Evolutionary conservation across 164 flowering plant genomes (phyloP).

Genomic region (Saururus chinensis): DNA sequence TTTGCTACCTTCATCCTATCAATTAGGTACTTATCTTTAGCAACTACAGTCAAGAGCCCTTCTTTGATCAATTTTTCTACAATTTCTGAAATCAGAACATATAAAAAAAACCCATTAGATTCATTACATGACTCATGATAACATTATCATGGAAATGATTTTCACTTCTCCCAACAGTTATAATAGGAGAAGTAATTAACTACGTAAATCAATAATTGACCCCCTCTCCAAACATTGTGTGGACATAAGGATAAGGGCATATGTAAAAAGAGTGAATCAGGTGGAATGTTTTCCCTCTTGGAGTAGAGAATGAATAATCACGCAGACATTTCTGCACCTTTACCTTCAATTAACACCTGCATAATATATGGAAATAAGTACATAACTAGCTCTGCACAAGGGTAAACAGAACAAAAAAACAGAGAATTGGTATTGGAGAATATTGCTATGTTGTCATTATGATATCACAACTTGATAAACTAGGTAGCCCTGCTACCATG

Average conservation of each 20-base stretch:
- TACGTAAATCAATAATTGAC: too few relatives aligned
- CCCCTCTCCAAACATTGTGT: background rate
- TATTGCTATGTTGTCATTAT: too few relatives aligned
- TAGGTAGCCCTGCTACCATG: too few relatives aligned
- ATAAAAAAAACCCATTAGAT: background rate
- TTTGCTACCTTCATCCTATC: slow-evolving; percentile 39
- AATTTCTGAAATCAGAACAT: slow-evolving; percentile 39
- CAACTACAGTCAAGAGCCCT: slow-evolving; percentile 45
- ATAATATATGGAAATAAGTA: slow-evolving; percentile 3
- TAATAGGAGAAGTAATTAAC: too few relatives aligned
- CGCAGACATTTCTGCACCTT: background rate
- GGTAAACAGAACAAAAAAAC: too few relatives aligned
- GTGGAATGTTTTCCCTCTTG: background rate
- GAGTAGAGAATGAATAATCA: background rate
- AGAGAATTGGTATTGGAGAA: too few relatives aligned
- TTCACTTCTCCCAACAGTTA: too few relatives aligned
- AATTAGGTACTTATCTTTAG: slow-evolving; percentile 45
- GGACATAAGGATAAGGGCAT: background rate
- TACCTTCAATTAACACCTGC: slow-evolving; percentile 89
- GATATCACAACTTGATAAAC: too few relatives aligned
- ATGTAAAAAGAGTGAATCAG: background rate
- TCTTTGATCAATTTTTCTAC: slow-evolving; percentile 62
- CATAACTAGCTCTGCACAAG: background rate
- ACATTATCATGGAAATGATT: background rate
- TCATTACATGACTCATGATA: background rate